Evolutionary conservation across 331 rosid species (phyloP).

Genomic region (Phaseolus coccineus): DNA sequence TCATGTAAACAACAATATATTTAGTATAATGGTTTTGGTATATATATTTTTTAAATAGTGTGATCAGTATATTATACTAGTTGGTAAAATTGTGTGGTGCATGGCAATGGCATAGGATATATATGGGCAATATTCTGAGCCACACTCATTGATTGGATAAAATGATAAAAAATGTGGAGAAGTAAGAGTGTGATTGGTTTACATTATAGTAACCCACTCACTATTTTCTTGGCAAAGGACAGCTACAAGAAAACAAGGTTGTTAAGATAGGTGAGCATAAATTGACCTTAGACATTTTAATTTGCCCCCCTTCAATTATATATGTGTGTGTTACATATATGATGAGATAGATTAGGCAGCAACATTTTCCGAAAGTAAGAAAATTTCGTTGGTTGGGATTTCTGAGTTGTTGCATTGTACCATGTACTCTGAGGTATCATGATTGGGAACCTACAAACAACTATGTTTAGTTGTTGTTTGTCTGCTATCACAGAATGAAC

Average conservation of each 20-base stretch:
- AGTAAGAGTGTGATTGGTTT: conserved; percentile 26
- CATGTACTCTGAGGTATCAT: not conserved
- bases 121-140: not conserved
- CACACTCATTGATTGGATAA: not conserved
- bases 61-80: not conserved
- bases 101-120: conserved; percentile 2
- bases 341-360: not conserved
- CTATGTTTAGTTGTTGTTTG: conserved; percentile 1
- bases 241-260: conserved; percentile 43
- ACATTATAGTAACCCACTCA: not conserved
- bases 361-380: not conserved
- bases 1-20: not conserved
- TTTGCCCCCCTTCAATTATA: conserved; percentile 36
- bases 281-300: conserved; percentile 11
- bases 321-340: not conserved
- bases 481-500: not conserved
- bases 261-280: conserved; percentile 50
- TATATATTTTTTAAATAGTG: not conserved
- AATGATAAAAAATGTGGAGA: not conserved
- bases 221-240: conserved; percentile 24
- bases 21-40: not conserved
- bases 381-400: not conserved
- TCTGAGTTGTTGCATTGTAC: conserved; percentile 2
- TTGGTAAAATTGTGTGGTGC: not conserved
- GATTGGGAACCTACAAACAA: conserved; percentile 1